Percentiles rank a stretch among this genome's conserved stretches.
Evolutionary conservation across 768 basidiomycete species (phyloP).

Genomic region (Tulasnella sp.): DNA sequence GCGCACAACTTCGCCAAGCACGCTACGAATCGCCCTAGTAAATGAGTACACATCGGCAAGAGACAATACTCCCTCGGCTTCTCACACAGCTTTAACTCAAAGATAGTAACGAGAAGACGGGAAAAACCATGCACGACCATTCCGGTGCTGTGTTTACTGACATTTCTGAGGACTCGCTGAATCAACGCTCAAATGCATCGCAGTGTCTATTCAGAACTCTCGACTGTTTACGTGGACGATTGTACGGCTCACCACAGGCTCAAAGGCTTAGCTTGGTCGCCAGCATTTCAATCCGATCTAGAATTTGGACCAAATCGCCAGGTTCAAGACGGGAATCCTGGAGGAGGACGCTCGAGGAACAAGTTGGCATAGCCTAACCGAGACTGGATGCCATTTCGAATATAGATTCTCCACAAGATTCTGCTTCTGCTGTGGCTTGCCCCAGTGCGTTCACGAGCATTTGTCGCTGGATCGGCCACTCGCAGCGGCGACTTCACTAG

Average conservation of each 20-base stretch:
- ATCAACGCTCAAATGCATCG: neutral
- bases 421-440: too few relatives aligned
- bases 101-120: neutral
- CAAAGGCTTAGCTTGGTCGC: constrained; percentile 1
- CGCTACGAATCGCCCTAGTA: constrained; percentile 1
- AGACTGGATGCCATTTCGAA: too few relatives aligned
- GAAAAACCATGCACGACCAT: constrained; percentile 4
- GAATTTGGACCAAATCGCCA: constrained; percentile 6
- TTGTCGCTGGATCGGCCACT: too few relatives aligned
- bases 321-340: neutral
- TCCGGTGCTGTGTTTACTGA: constrained; percentile 17
- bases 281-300: neutral
- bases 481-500: too few relatives aligned
- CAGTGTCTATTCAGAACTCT: neutral
- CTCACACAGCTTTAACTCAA: neutral
- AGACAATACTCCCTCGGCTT: neutral
- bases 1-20: constrained; percentile 13
- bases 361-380: neutral
- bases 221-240: neutral
- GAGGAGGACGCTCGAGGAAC: constrained; percentile 10
- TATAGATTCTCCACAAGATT: too few relatives aligned
- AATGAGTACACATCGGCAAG: constrained; percentile 12
- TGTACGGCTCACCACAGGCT: constrained; percentile 1
- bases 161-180: neutral
- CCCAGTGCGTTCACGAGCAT: too few relatives aligned